Base-by-base conservation (phyloP, 164 flowering plant species). In the Aristolochia californica region DNA sequence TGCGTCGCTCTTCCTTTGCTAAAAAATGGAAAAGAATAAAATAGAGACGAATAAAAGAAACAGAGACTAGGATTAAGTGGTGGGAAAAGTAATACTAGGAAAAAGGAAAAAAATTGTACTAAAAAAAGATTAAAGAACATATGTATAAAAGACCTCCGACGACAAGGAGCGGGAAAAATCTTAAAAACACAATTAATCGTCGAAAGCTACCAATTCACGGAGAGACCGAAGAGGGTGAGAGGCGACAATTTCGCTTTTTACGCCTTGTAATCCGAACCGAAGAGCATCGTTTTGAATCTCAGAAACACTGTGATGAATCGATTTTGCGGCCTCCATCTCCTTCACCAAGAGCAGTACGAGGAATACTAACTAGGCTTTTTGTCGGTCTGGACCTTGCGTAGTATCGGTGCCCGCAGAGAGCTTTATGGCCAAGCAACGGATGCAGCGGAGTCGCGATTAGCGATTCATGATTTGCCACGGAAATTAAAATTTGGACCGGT, bases 231-330 rank as follows among this genome's bases (percentile, higher is more conserved):
- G 80, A 38, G 95, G 89, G 57, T 90, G 95, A 72, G 84, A 66
- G 45, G 76, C 85, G 20, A 82, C 67, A 55, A 90, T 73, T 50
- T 83, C 95, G 72, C 88, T 80, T 67, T 80, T 87, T 61, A 85
- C 91, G 60, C 91, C 88, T 2, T 87, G 77, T 15, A 90, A 73
- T 13, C 94, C 97, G 38, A 82, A 85, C 1, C 97, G 89, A 25
- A 90, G 83, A 0, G 80, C 70, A 57, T 90, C 95, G 55, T 68
- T 70, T 43, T 72, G 75, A 51, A 74, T 49, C 0, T 80, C 83
- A 34, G 40, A 3, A 43, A 82, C 65, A 62, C 82, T 77, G 60
- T 84, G 93, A 0, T 75, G 70, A 1, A 89, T 83, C 18, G 68
- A 67, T 71, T 80, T 84, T 28, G 75, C 59, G 40, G 55, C 75